phyloP scores from a whole-genome alignment of 768 basidiomycete genomes.

The Paxillus rubicundulus region DNA sequence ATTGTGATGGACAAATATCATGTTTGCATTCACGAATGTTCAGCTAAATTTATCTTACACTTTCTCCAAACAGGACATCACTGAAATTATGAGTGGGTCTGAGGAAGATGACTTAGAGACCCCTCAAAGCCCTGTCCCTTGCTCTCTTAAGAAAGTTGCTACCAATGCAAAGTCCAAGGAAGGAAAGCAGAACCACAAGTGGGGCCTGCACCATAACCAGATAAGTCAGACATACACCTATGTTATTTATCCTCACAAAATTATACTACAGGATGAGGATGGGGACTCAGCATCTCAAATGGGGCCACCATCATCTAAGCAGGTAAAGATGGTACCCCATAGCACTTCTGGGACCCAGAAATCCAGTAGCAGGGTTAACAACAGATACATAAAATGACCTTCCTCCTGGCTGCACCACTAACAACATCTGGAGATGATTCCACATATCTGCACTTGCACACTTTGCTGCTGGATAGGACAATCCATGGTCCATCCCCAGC shows the following conservation, averaged over 20 bases:
- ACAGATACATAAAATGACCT: background rate
- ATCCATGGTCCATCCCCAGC: constrained; percentile 3
- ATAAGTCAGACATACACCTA: background rate
- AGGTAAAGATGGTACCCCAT: background rate
- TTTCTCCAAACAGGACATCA: background rate
- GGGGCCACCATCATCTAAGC: background rate
- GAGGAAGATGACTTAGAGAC: background rate
- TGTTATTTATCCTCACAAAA: background rate
- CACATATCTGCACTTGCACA: constrained; percentile 1
- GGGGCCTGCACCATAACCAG: background rate
- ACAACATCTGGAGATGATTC: background rate
- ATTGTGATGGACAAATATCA: background rate
- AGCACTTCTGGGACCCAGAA: background rate
- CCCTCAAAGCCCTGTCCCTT: background rate
- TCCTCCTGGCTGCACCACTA: background rate
- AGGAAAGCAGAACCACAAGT: background rate
- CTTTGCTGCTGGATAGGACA: background rate
- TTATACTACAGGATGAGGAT: background rate
- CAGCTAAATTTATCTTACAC: background rate
- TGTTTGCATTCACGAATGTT: background rate
- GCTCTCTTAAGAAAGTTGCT: background rate
- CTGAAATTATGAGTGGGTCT: background rate
- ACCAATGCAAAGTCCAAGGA: background rate
- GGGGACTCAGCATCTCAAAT: background rate
- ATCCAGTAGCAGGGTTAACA: constrained; percentile 1